Evolutionary conservation across 441 rosid genomes (phyloP).

Genomic region (Erodium trifolium): DNA sequence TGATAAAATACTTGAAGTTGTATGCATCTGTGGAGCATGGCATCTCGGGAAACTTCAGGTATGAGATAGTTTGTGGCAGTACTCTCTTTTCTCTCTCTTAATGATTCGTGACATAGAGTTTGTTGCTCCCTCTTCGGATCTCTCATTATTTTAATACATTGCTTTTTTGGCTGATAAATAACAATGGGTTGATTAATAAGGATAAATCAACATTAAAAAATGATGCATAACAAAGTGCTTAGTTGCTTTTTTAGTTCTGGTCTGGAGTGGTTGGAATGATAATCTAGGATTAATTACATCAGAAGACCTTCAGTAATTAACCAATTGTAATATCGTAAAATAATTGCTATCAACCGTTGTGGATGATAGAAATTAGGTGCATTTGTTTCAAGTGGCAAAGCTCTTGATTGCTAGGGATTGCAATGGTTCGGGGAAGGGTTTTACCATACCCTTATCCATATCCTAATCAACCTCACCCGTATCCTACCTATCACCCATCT

Average conservation of each 20-base stretch:
- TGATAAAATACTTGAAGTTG: conserved; percentile 59
- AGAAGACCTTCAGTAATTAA: not conserved
- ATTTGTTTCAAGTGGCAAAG: not conserved
- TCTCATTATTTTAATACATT: too few relatives aligned
- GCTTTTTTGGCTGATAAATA: too few relatives aligned
- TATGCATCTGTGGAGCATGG: conserved; percentile 63
- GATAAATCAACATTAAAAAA: not conserved
- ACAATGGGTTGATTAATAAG: not conserved
- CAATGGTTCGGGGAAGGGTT: not conserved
- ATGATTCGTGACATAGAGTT: too few relatives aligned
- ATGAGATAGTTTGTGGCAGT: conserved; percentile 1
- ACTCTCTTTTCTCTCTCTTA: not conserved
- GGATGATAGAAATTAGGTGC: not conserved
- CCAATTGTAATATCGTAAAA: not conserved
- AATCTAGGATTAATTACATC: not conserved
- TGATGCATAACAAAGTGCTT: not conserved
- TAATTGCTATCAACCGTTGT: not conserved
- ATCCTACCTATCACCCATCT: not conserved
- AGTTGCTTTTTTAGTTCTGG: not conserved
- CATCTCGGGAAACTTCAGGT: conserved; percentile 78
- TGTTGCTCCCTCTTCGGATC: too few relatives aligned
- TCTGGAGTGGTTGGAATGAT: conserved; percentile 6
- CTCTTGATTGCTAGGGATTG: not conserved
- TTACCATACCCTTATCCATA: not conserved
- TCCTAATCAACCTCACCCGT: not conserved